phyloP scores from a whole-genome alignment of 805 yeast genomes.

The Jamesozyma piceae region DNA sequence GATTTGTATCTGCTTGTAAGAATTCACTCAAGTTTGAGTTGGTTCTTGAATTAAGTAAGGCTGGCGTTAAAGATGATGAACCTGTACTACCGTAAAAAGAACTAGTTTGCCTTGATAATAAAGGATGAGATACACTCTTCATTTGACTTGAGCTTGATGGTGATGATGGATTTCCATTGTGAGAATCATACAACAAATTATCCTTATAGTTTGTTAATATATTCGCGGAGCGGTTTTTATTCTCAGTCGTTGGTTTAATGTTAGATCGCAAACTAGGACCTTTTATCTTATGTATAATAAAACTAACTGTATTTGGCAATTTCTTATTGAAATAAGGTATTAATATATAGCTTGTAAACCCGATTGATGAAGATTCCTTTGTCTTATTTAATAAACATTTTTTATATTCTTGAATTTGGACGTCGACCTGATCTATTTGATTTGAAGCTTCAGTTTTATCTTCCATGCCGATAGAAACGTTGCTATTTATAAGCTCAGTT shows the following conservation, averaged over 20 bases:
- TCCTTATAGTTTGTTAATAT: background rate
- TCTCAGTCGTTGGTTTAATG: background rate
- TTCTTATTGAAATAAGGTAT: slow-evolving; percentile 45
- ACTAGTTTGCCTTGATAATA: slow-evolving; percentile 1
- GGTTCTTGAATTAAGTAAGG: slow-evolving; percentile 11
- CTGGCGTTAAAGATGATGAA: slow-evolving; percentile 2
- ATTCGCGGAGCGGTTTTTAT: background rate
- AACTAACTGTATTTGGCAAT: slow-evolving; percentile 39
- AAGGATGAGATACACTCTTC: background rate
- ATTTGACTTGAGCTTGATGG: background rate
- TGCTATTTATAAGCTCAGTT: slow-evolving; percentile 12
- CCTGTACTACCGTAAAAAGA: background rate
- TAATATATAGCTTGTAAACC: slow-evolving; percentile 43
- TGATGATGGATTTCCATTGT: background rate
- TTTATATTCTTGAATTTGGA: slow-evolving; percentile 17
- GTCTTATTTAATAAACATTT: slow-evolving; percentile 17
- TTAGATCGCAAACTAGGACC: slow-evolving; percentile 34
- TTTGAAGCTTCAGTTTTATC: background rate
- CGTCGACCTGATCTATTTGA: slow-evolving; percentile 1
- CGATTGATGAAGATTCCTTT: slow-evolving; percentile 35
- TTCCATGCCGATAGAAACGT: background rate
- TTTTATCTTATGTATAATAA: slow-evolving; percentile 39
- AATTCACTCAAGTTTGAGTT: slow-evolving; percentile 22
- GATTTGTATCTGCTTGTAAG: slow-evolving; percentile 14
- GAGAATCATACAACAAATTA: background rate